Conservation (phyloP, 257 asterid genomes). For the Fraxinus quadrangulata region DNA sequence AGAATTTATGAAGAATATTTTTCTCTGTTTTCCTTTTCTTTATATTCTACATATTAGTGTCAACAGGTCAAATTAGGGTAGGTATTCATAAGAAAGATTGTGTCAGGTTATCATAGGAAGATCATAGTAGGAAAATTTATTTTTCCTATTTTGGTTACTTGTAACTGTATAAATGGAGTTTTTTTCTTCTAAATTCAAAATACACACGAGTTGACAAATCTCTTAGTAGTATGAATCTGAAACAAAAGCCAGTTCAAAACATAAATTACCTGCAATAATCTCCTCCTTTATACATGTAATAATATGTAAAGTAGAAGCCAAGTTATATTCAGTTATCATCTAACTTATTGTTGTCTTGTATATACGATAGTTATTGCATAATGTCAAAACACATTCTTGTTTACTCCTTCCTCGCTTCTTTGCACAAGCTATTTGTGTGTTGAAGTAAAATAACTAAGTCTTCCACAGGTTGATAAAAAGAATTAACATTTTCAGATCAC, state of each 20-base stretch:
- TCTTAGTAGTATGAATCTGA: background rate
- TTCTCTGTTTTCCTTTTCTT: background rate
- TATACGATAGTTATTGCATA: background rate
- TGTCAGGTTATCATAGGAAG: background rate
- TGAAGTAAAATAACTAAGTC: background rate
- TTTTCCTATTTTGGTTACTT: background rate
- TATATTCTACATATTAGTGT: background rate
- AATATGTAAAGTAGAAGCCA: background rate
- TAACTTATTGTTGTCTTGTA: background rate
- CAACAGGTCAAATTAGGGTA: background rate
- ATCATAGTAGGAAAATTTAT: background rate
- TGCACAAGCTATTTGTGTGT: background rate
- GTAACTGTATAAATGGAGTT: background rate
- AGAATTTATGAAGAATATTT: background rate
- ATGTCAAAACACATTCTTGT: background rate
- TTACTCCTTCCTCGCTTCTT: background rate
- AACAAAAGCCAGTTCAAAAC: background rate
- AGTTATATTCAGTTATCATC: background rate
- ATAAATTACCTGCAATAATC: background rate
- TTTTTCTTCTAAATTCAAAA: background rate
- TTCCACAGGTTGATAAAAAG: background rate
- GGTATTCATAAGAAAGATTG: background rate
- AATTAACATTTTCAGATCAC: background rate
- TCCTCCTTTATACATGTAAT: constrained; percentile 1
- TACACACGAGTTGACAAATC: background rate